Evolutionary conservation across 1,139 yeast genomes (phyloP), one percentile per base, ranked within the genome.

Genomic region (Geotrichum citri-aurantii): DNA sequence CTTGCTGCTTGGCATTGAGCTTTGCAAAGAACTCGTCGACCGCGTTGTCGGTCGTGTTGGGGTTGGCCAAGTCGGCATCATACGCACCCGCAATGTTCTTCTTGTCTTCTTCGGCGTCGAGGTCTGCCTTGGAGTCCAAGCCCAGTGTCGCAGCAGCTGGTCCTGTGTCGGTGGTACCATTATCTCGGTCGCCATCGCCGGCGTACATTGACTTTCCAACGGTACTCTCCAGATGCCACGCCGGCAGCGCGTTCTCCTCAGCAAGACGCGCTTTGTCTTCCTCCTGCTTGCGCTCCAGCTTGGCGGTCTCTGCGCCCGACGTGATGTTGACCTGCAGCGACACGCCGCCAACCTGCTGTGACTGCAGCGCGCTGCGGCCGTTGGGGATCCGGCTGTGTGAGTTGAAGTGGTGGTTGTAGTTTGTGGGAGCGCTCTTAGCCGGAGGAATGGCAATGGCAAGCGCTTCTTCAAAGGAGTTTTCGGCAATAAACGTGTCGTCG

Each of bases 161-260:
- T 81, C 71, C 1, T 78, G 77, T 12, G 71, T 65, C 63, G 19
- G 50, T 3, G 21, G 46, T 21, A 7, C 46, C 26, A 11, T 12
- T 23, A 21, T 29, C 26, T n/a, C 24, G 50, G 46, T 50, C 56
- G 37, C 48, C 56, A 7, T 50, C 51, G 8, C 58, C 54, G 17
- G 51, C 49, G 48, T 58, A 58, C 58, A 58, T 58, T 29, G 50
- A 49, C 42, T 58, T 58, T 27, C 96, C 97, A 63, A 93, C 95
- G 0, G 99, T 91, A 68, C 95, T 85, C 65, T 86, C 86, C 65
- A 87, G 82, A 71, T 93, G 97, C 99, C 99, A 93, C 26, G 95
- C 85, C 11, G 99, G 99, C 65, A 93, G 79, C 1, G 97, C 97
- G 71, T 95, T 93, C 72, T 92, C 97, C 69, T 88, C 88, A 70